Percentiles rank a stretch among this genome's conserved stretches.
phyloP scores from a whole-genome alignment of 495 filamentous ascomycete species.

The Bacidia rubella region DNA sequence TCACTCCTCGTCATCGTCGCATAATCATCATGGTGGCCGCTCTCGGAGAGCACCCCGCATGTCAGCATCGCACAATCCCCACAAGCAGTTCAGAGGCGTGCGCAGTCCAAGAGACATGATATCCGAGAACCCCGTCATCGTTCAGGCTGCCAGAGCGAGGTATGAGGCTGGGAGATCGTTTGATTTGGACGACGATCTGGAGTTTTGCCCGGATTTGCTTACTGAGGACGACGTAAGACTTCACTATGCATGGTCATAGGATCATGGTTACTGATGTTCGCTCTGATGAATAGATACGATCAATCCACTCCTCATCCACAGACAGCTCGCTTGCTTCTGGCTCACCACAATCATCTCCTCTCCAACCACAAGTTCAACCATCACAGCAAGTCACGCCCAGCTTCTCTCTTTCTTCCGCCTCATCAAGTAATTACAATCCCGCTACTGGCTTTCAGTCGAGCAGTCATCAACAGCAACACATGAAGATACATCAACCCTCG shows the following conservation, averaged over 20 bases:
- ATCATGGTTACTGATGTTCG: background rate
- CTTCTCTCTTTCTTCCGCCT: slow-evolving; percentile 68
- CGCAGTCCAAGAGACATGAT: slow-evolving; percentile 81
- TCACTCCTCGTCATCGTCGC: slow-evolving; percentile 39
- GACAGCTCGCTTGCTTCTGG: slow-evolving; percentile 91
- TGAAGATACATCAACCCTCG: slow-evolving; percentile 76
- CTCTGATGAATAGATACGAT: slow-evolving; percentile 51
- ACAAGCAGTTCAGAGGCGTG: slow-evolving; percentile 71
- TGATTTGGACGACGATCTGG: slow-evolving; percentile 90
- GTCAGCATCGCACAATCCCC: slow-evolving; percentile 62
- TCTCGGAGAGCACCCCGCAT: slow-evolving; percentile 79
- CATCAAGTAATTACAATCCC: slow-evolving; percentile 51
- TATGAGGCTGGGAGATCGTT: slow-evolving; percentile 92
- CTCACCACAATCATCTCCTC: slow-evolving; percentile 83
- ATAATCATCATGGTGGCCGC: slow-evolving; percentile 71
- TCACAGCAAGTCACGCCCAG: slow-evolving; percentile 60
- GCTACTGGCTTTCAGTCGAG: slow-evolving; percentile 33
- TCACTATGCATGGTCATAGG: background rate
- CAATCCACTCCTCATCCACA: slow-evolving; percentile 73
- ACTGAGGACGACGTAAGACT: slow-evolving; percentile 90
- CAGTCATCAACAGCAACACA: slow-evolving; percentile 33
- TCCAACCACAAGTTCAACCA: slow-evolving; percentile 64
- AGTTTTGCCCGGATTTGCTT: slow-evolving; percentile 88
- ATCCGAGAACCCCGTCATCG: slow-evolving; percentile 47
- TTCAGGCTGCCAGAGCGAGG: slow-evolving; percentile 63